These are phyloP conservation scores for Aspergillus cavernicola DNA, from an alignment of 495 filamentous ascomycete genomes.

Conservation along the genomic window DNA sequence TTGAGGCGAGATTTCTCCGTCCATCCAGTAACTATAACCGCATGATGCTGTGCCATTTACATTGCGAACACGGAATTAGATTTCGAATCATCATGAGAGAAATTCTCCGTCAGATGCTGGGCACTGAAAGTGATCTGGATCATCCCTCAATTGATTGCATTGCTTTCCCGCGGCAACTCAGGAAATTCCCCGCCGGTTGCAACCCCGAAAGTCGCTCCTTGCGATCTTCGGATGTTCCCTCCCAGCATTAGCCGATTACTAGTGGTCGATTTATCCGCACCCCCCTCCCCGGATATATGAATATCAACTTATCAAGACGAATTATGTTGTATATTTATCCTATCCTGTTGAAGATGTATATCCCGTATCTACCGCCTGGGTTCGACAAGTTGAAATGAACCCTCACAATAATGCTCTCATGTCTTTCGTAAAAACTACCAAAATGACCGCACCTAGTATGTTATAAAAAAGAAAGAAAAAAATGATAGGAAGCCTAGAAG, in stretches of 20 bases:
- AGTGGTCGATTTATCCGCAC: background rate
- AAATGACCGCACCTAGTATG: constrained; percentile 1
- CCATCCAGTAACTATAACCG: background rate
- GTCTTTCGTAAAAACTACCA: background rate
- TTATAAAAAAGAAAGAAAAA: background rate
- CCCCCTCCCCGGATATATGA: background rate
- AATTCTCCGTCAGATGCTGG: background rate
- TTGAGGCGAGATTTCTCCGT: constrained; percentile 6
- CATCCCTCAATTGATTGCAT: background rate
- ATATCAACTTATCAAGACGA: no score
- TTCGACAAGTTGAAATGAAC: constrained; percentile 20
- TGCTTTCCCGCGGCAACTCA: constrained; percentile 14
- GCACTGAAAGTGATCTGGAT: background rate
- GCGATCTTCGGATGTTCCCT: constrained; percentile 14
- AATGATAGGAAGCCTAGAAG: constrained; percentile 56
- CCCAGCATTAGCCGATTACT: background rate
- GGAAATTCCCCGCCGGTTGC: constrained; percentile 10
- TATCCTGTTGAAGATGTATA: constrained; percentile 10
- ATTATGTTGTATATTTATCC: constrained; percentile 1
- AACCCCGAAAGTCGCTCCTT: constrained; percentile 12
- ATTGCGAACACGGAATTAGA: background rate
- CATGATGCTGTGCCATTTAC: background rate
- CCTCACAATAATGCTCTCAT: constrained; percentile 8
- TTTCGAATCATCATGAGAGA: background rate
- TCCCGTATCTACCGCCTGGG: background rate